These are phyloP conservation scores for Leccinum subrobustum DNA, from an alignment of 1,284 basidiomycete genomes.

Conservation along the genomic window DNA sequence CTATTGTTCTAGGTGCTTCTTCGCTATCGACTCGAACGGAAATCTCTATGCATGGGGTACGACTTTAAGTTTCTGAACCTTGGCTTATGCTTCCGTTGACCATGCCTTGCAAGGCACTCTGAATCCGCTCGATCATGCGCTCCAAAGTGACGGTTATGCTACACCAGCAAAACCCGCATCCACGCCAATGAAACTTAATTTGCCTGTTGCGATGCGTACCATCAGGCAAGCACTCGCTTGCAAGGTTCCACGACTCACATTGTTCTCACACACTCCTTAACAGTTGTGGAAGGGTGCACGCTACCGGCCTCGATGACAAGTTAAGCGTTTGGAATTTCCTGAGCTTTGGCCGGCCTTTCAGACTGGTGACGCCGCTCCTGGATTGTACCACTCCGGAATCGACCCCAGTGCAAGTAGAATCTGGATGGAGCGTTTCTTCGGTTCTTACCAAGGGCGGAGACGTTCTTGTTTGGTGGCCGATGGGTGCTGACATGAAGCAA, in stretches of 20 bases:
- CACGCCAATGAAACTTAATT: constrained; percentile 52
- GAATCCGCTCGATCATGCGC: constrained; percentile 45
- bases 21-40: constrained; percentile 75
- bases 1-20: constrained; percentile 63
- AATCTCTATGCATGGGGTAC: constrained; percentile 82
- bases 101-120: constrained; percentile 53
- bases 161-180: constrained; percentile 47
- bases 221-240: constrained; percentile 50
- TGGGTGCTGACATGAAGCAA: constrained; percentile 41
- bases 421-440: constrained; percentile 79
- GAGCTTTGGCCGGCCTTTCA: constrained; percentile 74
- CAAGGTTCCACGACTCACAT: neutral
- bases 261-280: constrained; percentile 16
- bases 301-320: constrained; percentile 59
- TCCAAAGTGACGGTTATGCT: constrained; percentile 57
- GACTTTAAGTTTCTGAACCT: constrained; percentile 10
- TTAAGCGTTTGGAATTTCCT: constrained; percentile 68
- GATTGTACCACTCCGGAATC: constrained; percentile 44
- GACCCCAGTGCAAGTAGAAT: constrained; percentile 67
- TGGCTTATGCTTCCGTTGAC: constrained; percentile 5
- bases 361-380: constrained; percentile 51
- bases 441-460: constrained; percentile 68
- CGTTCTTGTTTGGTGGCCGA: constrained; percentile 78
- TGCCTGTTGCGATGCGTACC: constrained; percentile 56
- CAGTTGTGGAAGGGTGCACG: constrained; percentile 75